Percentiles rank a stretch among this genome's conserved stretches.
phyloP scores from a whole-genome alignment of 2,329 filamentous ascomycete genomes.

The Cladosporium sphaerospermum region DNA sequence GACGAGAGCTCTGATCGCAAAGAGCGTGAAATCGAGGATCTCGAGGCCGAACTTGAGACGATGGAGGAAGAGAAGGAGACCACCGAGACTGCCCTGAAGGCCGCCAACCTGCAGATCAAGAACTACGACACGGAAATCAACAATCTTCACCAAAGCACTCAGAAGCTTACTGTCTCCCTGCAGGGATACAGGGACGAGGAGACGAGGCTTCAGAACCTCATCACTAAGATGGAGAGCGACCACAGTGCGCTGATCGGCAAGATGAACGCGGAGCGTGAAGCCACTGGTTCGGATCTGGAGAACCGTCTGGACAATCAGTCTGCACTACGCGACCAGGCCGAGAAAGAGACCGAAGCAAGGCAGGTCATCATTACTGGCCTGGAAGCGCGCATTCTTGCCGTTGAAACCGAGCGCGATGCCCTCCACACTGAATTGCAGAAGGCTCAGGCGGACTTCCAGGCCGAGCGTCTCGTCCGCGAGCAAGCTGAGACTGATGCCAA shows the following conservation, averaged over 20 bases:
- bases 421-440: slow-evolving; percentile 28
- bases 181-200: slow-evolving; percentile 36
- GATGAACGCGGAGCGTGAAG: slow-evolving; percentile 35
- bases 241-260: slow-evolving; percentile 31
- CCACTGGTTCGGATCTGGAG: slow-evolving; percentile 32
- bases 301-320: slow-evolving; percentile 32
- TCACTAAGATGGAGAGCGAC: slow-evolving; percentile 35
- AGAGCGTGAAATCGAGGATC: slow-evolving; percentile 32
- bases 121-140: slow-evolving; percentile 23
- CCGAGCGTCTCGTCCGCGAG: slow-evolving; percentile 29
- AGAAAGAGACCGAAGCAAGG: slow-evolving; percentile 35
- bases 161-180: slow-evolving; percentile 34
- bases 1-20: slow-evolving; percentile 34
- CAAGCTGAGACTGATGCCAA: slow-evolving; percentile 34
- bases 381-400: slow-evolving; percentile 31
- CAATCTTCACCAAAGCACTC: slow-evolving; percentile 31
- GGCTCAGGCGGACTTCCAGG: slow-evolving; percentile 31
- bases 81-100: slow-evolving; percentile 22
- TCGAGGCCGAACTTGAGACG: slow-evolving; percentile 31
- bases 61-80: slow-evolving; percentile 28
- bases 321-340: slow-evolving; percentile 33
- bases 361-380: slow-evolving; percentile 34
- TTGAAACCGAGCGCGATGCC: slow-evolving; percentile 33
- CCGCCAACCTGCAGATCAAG: slow-evolving; percentile 19
- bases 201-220: slow-evolving; percentile 31